These are phyloP conservation scores for Aspergillus terreus DNA, from an alignment of 2,329 filamentous ascomycete genomes.

Conservation along the genomic window DNA sequence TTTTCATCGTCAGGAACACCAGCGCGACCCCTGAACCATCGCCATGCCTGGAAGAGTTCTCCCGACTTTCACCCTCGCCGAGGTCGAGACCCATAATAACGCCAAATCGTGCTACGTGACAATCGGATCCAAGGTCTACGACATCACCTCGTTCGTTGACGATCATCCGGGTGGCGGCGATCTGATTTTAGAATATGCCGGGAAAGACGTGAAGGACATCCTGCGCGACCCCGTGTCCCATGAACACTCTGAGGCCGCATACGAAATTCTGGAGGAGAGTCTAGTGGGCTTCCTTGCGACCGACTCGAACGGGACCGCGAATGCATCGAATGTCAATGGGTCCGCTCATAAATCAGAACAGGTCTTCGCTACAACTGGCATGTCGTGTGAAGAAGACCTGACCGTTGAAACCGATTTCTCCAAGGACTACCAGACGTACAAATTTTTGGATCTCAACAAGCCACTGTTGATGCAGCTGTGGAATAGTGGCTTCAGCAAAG, in stretches of 20 bases:
- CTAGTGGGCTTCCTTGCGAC: constrained; percentile 75
- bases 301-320: constrained; percentile 49
- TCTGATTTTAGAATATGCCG: constrained; percentile 82
- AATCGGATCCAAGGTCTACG: constrained; percentile 84
- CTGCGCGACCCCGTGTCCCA: constrained; percentile 81
- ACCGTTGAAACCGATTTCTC: constrained; percentile 75
- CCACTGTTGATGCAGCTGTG: constrained; percentile 87
- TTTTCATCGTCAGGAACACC: not conserved
- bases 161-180: constrained; percentile 89
- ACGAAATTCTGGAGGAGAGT: constrained; percentile 86
- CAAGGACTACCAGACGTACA: constrained; percentile 80
- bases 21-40: constrained; percentile 1
- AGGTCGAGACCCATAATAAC: constrained; percentile 78
- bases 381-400: constrained; percentile 85
- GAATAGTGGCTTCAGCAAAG: constrained; percentile 81
- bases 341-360: constrained; percentile 23
- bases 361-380: constrained; percentile 64
- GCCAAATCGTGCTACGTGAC: constrained; percentile 88
- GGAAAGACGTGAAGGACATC: constrained; percentile 79
- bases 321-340: constrained; percentile 25
- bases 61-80: constrained; percentile 74
- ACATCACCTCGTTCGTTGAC: constrained; percentile 86
- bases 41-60: constrained; percentile 76
- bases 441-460: constrained; percentile 84
- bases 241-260: constrained; percentile 84